Percentiles rank a stretch among this genome's conserved stretches.
phyloP scores from a whole-genome alignment of 2,329 filamentous ascomycete genomes.

The Pleomassaria siparia region DNA sequence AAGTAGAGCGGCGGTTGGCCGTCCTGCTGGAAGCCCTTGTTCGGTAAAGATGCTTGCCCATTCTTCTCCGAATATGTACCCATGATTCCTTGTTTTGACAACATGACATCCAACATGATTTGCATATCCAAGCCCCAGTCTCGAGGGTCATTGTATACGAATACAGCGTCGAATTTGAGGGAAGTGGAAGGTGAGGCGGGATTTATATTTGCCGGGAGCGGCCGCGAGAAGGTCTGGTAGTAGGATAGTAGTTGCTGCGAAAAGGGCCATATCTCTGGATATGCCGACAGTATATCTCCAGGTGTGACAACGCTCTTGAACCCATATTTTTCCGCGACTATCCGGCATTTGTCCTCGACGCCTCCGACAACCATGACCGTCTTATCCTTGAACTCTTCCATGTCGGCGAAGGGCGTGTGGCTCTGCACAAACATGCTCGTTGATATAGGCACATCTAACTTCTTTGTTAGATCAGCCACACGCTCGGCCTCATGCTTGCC shows the following conservation, averaged over 20 bases:
- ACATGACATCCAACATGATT: slow-evolving; percentile 78
- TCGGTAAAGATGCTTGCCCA: slow-evolving; percentile 63
- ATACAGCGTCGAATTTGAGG: slow-evolving; percentile 83
- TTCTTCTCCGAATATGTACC: slow-evolving; percentile 79
- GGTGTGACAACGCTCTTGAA: slow-evolving; percentile 76
- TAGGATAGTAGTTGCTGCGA: slow-evolving; percentile 64
- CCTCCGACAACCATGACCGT: slow-evolving; percentile 53
- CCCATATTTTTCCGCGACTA: slow-evolving; percentile 66
- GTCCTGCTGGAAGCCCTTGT: slow-evolving; percentile 79
- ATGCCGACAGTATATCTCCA: slow-evolving; percentile 74
- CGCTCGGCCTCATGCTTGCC: slow-evolving; percentile 78
- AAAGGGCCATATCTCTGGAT: slow-evolving; percentile 83
- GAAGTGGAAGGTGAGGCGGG: slow-evolving; percentile 50
- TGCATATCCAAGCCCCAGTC: slow-evolving; percentile 94
- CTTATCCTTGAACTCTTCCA: slow-evolving; percentile 59
- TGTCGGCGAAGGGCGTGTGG: slow-evolving; percentile 82
- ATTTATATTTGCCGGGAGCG: slow-evolving; percentile 57
- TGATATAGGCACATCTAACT: slow-evolving; percentile 65
- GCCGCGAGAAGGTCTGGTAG: slow-evolving; percentile 60
- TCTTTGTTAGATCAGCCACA: slow-evolving; percentile 67
- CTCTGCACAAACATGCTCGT: slow-evolving; percentile 79
- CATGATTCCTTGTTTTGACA: slow-evolving; percentile 75
- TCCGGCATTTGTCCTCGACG: slow-evolving; percentile 60
- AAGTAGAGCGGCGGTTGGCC: slow-evolving; percentile 81
- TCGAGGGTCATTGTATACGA: slow-evolving; percentile 93